phyloP scores from a whole-genome alignment of 2,329 filamentous ascomycete genomes.

The Aspergillus sp. region DNA sequence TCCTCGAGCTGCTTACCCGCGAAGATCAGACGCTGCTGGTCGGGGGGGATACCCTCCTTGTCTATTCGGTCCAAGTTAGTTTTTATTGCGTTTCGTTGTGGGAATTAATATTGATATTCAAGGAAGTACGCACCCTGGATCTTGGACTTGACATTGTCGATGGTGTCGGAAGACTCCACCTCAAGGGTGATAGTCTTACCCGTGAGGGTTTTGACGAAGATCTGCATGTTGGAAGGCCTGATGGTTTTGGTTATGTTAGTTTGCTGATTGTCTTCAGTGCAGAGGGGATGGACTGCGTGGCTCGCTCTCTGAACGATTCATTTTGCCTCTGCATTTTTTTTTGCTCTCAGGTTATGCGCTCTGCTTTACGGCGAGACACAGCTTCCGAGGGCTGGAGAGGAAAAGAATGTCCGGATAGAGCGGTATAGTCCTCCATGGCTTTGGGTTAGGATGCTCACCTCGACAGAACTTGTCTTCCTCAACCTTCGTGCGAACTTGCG shows the following conservation, averaged over 20 bases:
- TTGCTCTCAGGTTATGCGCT: neutral
- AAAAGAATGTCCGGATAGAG: neutral
- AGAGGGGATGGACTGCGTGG: neutral
- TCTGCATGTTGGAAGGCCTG: slow-evolving; percentile 52
- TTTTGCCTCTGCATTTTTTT: neutral
- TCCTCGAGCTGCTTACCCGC: slow-evolving; percentile 99
- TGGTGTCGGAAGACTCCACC: slow-evolving; percentile 99
- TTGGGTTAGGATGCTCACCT: slow-evolving; percentile 46
- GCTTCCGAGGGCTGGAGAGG: neutral
- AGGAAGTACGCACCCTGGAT: slow-evolving; percentile 59
- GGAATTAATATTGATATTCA: neutral
- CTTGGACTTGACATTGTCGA: slow-evolving; percentile 99
- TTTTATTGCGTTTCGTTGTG: neutral
- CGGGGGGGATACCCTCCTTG: slow-evolving; percentile 99
- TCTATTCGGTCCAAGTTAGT: slow-evolving; percentile 55
- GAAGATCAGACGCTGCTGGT: slow-evolving; percentile 99
- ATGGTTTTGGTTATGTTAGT: slow-evolving; percentile 10
- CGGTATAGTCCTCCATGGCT: neutral
- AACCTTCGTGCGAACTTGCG: slow-evolving; percentile 47
- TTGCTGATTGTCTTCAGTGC: slow-evolving; percentile 8
- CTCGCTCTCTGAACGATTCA: neutral
- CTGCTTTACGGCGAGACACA: neutral
- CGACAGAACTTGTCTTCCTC: slow-evolving; percentile 62
- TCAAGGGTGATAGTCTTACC: slow-evolving; percentile 99
- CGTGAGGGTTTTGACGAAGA: slow-evolving; percentile 73